Percentiles rank a stretch among this genome's conserved stretches.
Evolutionary conservation across 2,329 filamentous ascomycete species (phyloP).

Genomic region (Mycogone perniciosa): DNA sequence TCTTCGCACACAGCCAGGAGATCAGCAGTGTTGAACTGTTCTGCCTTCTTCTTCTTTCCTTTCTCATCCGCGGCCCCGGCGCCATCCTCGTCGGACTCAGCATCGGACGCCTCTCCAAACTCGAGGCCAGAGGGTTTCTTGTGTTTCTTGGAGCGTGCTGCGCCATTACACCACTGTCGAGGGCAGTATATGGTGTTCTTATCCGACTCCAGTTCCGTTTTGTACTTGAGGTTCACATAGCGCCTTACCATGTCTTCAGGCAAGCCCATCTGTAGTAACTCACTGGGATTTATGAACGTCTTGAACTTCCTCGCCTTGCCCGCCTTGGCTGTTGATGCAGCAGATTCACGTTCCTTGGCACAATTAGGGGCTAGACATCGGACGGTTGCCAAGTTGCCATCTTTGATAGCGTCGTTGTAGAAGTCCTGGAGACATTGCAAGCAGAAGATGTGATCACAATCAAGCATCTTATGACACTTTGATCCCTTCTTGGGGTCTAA

Average conservation of each 20-base stretch:
- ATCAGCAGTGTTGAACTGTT: constrained; percentile 46
- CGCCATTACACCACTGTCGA: constrained; percentile 84
- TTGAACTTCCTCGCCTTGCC: constrained; percentile 50
- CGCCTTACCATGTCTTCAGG: constrained; percentile 68
- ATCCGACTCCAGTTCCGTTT: constrained; percentile 85
- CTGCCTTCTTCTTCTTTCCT: constrained; percentile 17
- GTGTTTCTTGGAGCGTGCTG: constrained; percentile 69
- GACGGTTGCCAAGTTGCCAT: constrained; percentile 74
- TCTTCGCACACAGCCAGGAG: constrained; percentile 81
- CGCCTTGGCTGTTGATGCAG: constrained; percentile 15
- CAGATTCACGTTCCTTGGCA: constrained; percentile 50
- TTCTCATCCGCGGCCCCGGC: constrained; percentile 12
- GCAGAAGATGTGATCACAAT: constrained; percentile 90
- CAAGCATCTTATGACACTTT: constrained; percentile 72
- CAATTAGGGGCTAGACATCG: constrained; percentile 77
- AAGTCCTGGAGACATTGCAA: constrained; percentile 80
- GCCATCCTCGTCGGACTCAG: constrained; percentile 34
- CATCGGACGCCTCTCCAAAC: constrained; percentile 50
- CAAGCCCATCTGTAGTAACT: constrained; percentile 72
- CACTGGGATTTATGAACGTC: constrained; percentile 69
- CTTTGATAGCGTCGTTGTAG: constrained; percentile 79
- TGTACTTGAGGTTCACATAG: constrained; percentile 86
- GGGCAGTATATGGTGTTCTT: constrained; percentile 91
- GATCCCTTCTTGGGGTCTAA: constrained; percentile 81
- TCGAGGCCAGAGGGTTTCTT: constrained; percentile 64